These are phyloP conservation scores for Penicillium decumbens DNA, from an alignment of 2,329 filamentous ascomycete species.

Conservation along the genomic window DNA sequence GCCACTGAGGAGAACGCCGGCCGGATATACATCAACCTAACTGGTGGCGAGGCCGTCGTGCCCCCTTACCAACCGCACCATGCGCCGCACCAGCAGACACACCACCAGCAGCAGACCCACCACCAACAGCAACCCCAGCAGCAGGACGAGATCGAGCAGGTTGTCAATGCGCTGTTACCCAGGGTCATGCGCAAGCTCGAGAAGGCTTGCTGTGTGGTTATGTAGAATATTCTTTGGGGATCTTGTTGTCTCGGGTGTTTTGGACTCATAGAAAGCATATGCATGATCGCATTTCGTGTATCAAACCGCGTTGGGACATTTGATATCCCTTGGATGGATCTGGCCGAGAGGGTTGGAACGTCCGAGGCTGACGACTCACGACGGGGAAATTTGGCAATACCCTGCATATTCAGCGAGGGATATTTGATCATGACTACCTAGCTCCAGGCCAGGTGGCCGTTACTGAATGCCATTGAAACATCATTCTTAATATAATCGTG, in stretches of 20 bases:
- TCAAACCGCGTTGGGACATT: not conserved
- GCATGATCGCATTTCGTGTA: not conserved
- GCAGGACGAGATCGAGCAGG: conserved; percentile 55
- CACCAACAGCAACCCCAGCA: conserved; percentile 47
- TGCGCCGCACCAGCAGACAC: conserved; percentile 44
- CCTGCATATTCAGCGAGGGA: not conserved
- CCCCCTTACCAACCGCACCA: conserved; percentile 39
- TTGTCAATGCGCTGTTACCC: conserved; percentile 58
- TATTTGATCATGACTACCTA: not conserved
- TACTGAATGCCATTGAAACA: not conserved
- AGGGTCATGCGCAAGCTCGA: conserved; percentile 61
- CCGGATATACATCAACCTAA: conserved; percentile 80
- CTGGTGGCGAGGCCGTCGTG: conserved; percentile 60
- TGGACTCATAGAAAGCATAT: not conserved
- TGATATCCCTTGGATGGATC: not conserved
- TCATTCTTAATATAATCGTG: conserved; percentile 1
- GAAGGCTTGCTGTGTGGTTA: conserved; percentile 68
- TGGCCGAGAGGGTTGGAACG: not conserved
- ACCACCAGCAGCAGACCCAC: conserved; percentile 42
- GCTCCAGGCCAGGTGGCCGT: not conserved
- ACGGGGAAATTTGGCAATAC: conserved; percentile 6
- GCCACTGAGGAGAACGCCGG: conserved; percentile 84
- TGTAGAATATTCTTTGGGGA: conserved; percentile 49
- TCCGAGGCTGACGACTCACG: conserved; percentile 6
- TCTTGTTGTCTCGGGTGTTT: conserved; percentile 5